phyloP scores from a whole-genome alignment of 768 basidiomycete species.

The Guyanaporus albipodus region DNA sequence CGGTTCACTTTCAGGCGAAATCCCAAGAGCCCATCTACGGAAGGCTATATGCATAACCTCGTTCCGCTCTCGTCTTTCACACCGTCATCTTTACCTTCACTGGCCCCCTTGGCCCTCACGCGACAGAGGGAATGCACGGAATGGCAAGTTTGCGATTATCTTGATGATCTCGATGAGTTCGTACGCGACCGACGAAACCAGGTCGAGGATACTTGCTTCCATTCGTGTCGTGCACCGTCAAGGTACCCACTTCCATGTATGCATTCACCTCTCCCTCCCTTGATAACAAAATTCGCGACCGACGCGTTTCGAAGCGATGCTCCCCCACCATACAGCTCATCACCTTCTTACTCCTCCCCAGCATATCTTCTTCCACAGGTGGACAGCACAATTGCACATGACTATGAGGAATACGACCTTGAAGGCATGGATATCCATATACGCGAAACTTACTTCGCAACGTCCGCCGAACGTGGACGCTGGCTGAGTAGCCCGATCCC shows the following conservation, averaged over 20 bases:
- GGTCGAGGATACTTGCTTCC: neutral
- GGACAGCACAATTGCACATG: conserved; percentile 19
- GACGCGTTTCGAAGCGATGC: neutral
- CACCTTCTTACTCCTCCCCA: neutral
- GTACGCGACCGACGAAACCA: neutral
- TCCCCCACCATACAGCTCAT: neutral
- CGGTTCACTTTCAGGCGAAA: conserved; percentile 21
- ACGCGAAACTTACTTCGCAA: conserved; percentile 50
- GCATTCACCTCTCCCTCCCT: conserved; percentile 15
- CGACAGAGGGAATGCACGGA: conserved; percentile 1
- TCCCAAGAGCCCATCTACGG: conserved; percentile 17
- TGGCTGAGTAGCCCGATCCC: conserved; percentile 52
- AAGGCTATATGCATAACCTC: neutral
- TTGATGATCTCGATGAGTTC: neutral
- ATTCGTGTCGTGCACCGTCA: conserved; percentile 1
- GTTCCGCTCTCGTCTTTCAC: conserved; percentile 13
- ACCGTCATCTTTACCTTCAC: conserved; percentile 19
- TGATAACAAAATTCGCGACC: conserved; percentile 14
- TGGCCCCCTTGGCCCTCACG: conserved; percentile 12
- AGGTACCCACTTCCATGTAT: neutral
- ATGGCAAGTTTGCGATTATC: conserved; percentile 4
- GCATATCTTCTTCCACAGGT: conserved; percentile 5
- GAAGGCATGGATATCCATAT: conserved; percentile 32
- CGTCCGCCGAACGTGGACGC: conserved; percentile 56
- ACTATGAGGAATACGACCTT: conserved; percentile 28